Evolutionary conservation across 345 rosid genomes (phyloP).

Genomic region (Melastoma malabathricum): DNA sequence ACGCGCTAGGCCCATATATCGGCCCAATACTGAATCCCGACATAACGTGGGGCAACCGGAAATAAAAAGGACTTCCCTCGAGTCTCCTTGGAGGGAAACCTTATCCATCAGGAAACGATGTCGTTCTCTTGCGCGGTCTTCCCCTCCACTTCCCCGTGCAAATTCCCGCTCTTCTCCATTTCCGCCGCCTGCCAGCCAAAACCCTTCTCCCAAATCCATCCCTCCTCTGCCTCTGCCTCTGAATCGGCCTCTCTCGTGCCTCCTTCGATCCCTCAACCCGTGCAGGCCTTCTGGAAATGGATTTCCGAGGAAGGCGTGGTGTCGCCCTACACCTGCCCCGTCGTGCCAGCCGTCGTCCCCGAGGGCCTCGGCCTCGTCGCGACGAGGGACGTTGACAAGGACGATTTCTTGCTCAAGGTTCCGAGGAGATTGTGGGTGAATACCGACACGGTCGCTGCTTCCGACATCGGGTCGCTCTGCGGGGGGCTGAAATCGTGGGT

Average conservation of each 20-base stretch:
- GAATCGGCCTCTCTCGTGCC: conserved; percentile 15
- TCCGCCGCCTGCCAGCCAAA: conserved; percentile 4
- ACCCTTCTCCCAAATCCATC: background rate
- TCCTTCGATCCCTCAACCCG: conserved; percentile 12
- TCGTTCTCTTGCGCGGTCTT: too few relatives aligned
- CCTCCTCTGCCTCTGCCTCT: conserved; percentile 4
- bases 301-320: conserved; percentile 45
- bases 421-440: conserved; percentile 77
- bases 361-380: conserved; percentile 87
- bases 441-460: conserved; percentile 61
- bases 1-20: too few relatives aligned
- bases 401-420: conserved; percentile 81
- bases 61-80: too few relatives aligned
- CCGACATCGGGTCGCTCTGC: conserved; percentile 65
- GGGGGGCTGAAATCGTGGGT: conserved; percentile 81
- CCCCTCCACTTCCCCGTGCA: too few relatives aligned
- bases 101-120: too few relatives aligned
- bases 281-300: conserved; percentile 81
- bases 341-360: conserved; percentile 38
- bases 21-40: too few relatives aligned
- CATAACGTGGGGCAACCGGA: too few relatives aligned
- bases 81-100: too few relatives aligned
- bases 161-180: conserved; percentile 1
- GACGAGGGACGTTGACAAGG: conserved; percentile 47
- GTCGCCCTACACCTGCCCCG: conserved; percentile 36